Conservation (phyloP, 108 stramenopile species). For the Pseudonitzschia delicatissima region DNA sequence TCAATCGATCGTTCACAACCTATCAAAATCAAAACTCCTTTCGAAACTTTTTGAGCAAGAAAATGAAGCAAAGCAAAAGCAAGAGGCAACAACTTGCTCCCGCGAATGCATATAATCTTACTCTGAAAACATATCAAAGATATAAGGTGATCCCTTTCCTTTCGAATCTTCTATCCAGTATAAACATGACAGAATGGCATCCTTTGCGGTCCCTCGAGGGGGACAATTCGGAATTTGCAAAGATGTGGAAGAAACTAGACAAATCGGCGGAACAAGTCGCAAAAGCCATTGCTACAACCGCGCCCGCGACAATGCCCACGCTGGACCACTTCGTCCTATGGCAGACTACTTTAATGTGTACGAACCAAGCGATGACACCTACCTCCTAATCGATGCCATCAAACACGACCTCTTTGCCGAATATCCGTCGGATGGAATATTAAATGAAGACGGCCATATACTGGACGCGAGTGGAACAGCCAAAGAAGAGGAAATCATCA, state of each 20-base stretch:
- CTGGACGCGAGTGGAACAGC: background rate
- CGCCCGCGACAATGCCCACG: constrained; percentile 60
- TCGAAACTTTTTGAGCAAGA: too few relatives aligned
- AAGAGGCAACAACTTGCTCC: too few relatives aligned
- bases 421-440: background rate
- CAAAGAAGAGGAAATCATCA: constrained; percentile 10
- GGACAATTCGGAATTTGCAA: background rate
- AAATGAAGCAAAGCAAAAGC: too few relatives aligned
- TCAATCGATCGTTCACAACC: too few relatives aligned
- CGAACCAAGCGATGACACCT: constrained; percentile 91
- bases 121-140: too few relatives aligned
- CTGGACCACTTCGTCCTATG: constrained; percentile 66
- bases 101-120: too few relatives aligned
- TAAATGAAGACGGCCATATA: background rate
- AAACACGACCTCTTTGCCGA: constrained; percentile 41
- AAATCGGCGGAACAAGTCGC: constrained; percentile 52
- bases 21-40: too few relatives aligned
- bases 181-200: constrained; percentile 44
- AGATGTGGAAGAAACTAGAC: constrained; percentile 47
- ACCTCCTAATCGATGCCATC: constrained; percentile 82
- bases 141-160: too few relatives aligned
- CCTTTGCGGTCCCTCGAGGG: constrained; percentile 22
- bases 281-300: constrained; percentile 22
- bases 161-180: too few relatives aligned
- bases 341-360: constrained; percentile 78